phyloP scores from a whole-genome alignment of 192 early-diverging fungal genomes.

The Coemansia sp. region DNA sequence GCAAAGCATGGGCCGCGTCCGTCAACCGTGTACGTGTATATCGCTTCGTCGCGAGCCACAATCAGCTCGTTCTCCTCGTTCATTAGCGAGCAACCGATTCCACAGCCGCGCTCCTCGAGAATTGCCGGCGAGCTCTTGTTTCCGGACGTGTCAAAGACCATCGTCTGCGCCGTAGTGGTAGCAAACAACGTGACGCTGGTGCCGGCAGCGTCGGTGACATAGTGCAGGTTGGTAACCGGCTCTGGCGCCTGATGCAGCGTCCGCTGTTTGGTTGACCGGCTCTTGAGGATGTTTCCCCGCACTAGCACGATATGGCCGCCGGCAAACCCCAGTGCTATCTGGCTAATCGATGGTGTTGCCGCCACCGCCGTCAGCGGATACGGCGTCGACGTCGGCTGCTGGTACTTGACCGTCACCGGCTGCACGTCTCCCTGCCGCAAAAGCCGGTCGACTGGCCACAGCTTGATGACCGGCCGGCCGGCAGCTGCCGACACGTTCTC shows the following conservation, averaged over 20 bases:
- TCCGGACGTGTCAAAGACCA: slow-evolving; percentile 44
- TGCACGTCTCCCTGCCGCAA: slow-evolving; percentile 36
- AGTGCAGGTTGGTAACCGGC: slow-evolving; percentile 70
- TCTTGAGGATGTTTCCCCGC: slow-evolving; percentile 75
- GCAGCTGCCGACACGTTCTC: slow-evolving; percentile 32
- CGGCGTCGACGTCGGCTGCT: slow-evolving; percentile 32
- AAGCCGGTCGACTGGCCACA: slow-evolving; percentile 46
- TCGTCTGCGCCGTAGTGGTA: slow-evolving; percentile 32
- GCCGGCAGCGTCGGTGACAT: slow-evolving; percentile 15
- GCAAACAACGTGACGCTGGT: slow-evolving; percentile 29
- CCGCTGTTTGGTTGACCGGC: slow-evolving; percentile 71
- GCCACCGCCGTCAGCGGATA: slow-evolving; percentile 46
- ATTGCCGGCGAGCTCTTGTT: slow-evolving; percentile 35
- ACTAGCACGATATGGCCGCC: slow-evolving; percentile 86
- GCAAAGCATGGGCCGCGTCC: slow-evolving; percentile 90
- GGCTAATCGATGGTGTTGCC: slow-evolving; percentile 64
- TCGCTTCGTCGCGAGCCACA: slow-evolving; percentile 82
- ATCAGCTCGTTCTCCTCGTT: slow-evolving; percentile 80
- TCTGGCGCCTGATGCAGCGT: slow-evolving; percentile 81
- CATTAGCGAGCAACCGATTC: slow-evolving; percentile 68
- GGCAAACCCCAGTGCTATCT: slow-evolving; percentile 87
- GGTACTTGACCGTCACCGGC: slow-evolving; percentile 34
- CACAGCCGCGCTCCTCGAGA: slow-evolving; percentile 81
- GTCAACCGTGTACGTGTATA: slow-evolving; percentile 88
- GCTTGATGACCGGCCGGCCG: slow-evolving; percentile 29